Base-by-base conservation (phyloP, 495 filamentous ascomycete species). In the Xylaria longipes region DNA sequence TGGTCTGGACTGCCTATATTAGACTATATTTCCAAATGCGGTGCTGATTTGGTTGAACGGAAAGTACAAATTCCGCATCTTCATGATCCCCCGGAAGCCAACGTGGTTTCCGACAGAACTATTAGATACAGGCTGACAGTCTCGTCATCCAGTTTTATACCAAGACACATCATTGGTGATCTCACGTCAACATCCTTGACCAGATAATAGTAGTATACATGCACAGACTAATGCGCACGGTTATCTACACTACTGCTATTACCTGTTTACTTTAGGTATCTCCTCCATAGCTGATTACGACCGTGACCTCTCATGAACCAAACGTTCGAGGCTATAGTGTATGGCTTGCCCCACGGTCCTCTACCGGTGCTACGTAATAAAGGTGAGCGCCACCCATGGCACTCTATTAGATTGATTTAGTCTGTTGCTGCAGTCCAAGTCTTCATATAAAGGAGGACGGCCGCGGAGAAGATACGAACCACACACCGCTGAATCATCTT, bases 211-310 rank as follows among this genome's bases (percentile, higher is more conserved):
- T 22, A 60, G 57, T 31, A 29, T 37, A 39, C 11, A 37, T 37
- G 57, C 57, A 60, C 17, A 22, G 29, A 60, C 57, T 60, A 60
- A 60, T 60, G 57, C 57, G 57, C 17, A 33, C 33, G 12, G 33
- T 60, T 60, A 37, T 37, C 56, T 60, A 37, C 31, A 27, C 50
- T 54, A 54, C 50, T 29, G 15, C 50, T 54, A 17, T 29, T 9
- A 15, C 50, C 29, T 8, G 3, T 54, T 25, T 25, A 25, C 48
- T 50, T 25, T 25, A 25, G 6, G 8, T 60, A 37, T 60, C 33
- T 37, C 9, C 57, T 33, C 33, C 31, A 5, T 12, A 14, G 33
- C 31, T 7, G 20, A 60, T 60, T 12, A 37, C 57, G 37, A 60
- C 15, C 54, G 33, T 33, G 25, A 56, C 37, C 7, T 37, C 9